Percentiles rank a stretch among this genome's conserved stretches.
Conservation (phyloP, 768 basidiomycete genomes). For the Termitomyces sp. region DNA sequence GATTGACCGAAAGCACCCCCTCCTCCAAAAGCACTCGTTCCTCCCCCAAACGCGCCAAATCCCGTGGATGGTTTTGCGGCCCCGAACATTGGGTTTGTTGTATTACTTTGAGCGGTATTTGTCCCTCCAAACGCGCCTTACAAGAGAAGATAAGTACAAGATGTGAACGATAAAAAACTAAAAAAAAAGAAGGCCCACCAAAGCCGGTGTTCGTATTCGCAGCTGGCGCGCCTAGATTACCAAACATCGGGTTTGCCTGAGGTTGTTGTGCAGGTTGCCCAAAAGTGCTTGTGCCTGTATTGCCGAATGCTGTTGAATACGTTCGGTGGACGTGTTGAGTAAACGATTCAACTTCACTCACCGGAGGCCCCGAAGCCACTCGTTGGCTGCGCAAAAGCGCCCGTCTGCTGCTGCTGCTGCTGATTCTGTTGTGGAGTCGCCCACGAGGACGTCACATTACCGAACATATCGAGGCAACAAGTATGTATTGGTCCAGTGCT, state of each 20-base stretch:
- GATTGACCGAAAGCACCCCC: slow-evolving; percentile 43
- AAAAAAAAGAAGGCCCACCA: slow-evolving; percentile 27
- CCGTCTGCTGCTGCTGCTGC: slow-evolving; percentile 49
- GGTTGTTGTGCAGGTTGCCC: slow-evolving; percentile 52
- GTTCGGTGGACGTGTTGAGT: slow-evolving; percentile 16
- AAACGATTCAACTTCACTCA: slow-evolving; percentile 23
- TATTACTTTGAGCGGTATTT: slow-evolving; percentile 31
- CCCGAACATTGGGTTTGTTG: slow-evolving; percentile 49
- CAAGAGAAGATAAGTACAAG: slow-evolving; percentile 13
- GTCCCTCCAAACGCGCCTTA: slow-evolving; percentile 41
- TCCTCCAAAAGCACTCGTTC: slow-evolving; percentile 43
- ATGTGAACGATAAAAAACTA: slow-evolving; percentile 11
- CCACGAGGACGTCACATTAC: slow-evolving; percentile 60
- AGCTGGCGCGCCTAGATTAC: slow-evolving; percentile 40
- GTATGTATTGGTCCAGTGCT: neutral
- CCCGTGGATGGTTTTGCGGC: slow-evolving; percentile 65
- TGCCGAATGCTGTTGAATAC: slow-evolving; percentile 42
- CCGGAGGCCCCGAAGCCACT: slow-evolving; percentile 51
- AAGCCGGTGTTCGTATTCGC: slow-evolving; percentile 33
- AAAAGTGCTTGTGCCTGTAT: slow-evolving; percentile 48
- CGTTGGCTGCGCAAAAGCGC: slow-evolving; percentile 67
- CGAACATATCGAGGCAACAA: slow-evolving; percentile 49
- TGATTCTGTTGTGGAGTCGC: slow-evolving; percentile 60
- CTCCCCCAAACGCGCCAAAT: slow-evolving; percentile 69
- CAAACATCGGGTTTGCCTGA: slow-evolving; percentile 78